Evolutionary conservation across 441 rosid species (phyloP), one percentile per base, ranked within the genome.

Genomic region (Gossypium laxum): DNA sequence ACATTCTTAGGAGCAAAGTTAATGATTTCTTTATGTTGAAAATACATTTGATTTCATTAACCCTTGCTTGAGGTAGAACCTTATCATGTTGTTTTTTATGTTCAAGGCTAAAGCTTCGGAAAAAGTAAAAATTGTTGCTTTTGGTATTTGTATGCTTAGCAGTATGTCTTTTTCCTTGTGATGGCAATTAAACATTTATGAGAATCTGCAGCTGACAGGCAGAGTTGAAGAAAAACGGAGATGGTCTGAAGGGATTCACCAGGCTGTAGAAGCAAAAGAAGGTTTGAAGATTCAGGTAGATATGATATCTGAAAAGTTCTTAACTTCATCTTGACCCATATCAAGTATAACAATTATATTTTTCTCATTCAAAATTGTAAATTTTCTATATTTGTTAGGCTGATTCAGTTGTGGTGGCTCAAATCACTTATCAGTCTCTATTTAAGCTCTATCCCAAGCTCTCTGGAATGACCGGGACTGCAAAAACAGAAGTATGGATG

Each of bases 381-480:
- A 21, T 48, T 62, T 51, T 71, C 0, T 63, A 26, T 18, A 66
- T 70, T 14, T 61, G 45, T 48, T 79, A 93, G 98, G 97, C 97
- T 75, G 97, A 89, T 85, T 87, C 98, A 43, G 87, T 93, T 79
- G 95, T 91, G 67, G 97, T 91, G 76, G 98, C 98, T 41, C 98
- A 93, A 88, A 93, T 93, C 71, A 93, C 98, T 19, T 93, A 93
- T 73, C 98, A 93, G 78, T 93, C 98, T 7, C 85, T 93, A 80
- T 93, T 93, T 79, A 93, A 93, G 85, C 97, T 91, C 74, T 93
- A 91, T 60, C 98, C 98, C 18, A 91, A 93, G 90, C 86, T 93
- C 66, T 89, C 97, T 1, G 98, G 98, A 76, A 93, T 93, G 98
- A 93, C 98, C 47, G 98, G 98, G 75, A 93, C 98, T 41, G 98